Percentiles rank a stretch among this genome's conserved stretches.
phyloP scores from a whole-genome alignment of 202 grass and related monocot species.

The Hordeum pubiflorum region DNA sequence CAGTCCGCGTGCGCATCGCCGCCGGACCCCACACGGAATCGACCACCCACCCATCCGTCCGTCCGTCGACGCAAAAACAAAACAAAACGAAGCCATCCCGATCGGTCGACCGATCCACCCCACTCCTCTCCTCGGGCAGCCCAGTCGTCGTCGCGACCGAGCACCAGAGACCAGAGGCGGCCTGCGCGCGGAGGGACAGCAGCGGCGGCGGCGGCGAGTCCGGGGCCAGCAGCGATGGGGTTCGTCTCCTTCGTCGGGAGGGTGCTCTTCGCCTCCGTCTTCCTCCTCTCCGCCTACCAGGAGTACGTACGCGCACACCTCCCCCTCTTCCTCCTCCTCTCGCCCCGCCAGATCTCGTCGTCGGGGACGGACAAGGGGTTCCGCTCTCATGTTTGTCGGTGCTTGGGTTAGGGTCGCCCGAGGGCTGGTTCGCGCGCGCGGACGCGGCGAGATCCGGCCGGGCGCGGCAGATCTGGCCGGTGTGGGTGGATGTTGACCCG shows the following conservation, averaged over 20 bases:
- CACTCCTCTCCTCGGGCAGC: not conserved
- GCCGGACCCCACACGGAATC: not conserved
- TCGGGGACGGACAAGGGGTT: no score
- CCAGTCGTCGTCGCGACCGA: not conserved
- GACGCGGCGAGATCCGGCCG: not conserved
- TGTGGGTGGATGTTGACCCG: not conserved
- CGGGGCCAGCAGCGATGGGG: slow-evolving; percentile 25
- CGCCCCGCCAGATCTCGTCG: not conserved
- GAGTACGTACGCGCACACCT: slow-evolving; percentile 24
- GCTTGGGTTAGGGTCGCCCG: no score
- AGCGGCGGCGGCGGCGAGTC: no score
- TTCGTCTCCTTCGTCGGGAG: slow-evolving; percentile 71
- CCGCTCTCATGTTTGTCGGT: no score
- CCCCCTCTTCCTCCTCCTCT: not conserved
- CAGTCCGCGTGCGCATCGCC: not conserved
- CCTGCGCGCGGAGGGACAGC: no score
- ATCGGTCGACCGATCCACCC: not conserved
- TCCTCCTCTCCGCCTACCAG: slow-evolving; percentile 68
- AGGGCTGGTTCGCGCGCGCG: no score
- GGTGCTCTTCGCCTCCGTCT: slow-evolving; percentile 63
- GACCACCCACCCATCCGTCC: not conserved
- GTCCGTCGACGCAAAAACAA: not conserved
- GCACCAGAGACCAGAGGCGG: not conserved
- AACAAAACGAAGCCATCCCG: not conserved
- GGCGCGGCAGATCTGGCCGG: not conserved